Base-by-base conservation (phyloP, 176 grass and related monocot species). In the Aegilops longissima region DNA sequence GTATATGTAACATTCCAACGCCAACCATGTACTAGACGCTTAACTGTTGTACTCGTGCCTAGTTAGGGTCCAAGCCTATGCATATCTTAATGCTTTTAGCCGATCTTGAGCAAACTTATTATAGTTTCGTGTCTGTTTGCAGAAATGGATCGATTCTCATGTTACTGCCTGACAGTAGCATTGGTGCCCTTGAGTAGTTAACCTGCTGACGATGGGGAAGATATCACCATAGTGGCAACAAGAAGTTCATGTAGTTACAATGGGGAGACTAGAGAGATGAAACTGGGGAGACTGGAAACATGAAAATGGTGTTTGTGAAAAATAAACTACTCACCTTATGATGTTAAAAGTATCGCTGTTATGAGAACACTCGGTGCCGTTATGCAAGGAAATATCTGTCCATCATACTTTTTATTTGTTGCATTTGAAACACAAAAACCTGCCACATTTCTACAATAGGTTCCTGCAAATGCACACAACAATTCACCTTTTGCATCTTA, bases 361-460 rank as follows among this genome's bases (percentile, higher is more conserved):
- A 80, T 12, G 61, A 65, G 78, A 80, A 64, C 4, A 80, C 78
- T 18, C 27, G 23, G 6, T 73, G 39, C 11, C 1, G 42, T 49
- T 75, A 49, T 39, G 68, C 20, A 39, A 52, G 42, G 45, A 76
- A 17, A 76, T 52, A 20, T 54, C 25, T 3, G 3, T 23, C 59
- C 24, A 72, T 20, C 39, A 83, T 29, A 59, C 34, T 59, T 21
- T 51, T 9, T 83, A 47, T 39, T 5, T 52, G 6, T 49, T 61
- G 8, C 45, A 70, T 61, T 30, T 62, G 56, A 74, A 67, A 49
- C 71, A 74, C 42, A 77, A 54, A 20, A 69, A 81, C 10, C 9
- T 81, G 71, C 17, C 3, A 84, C 16, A 5, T 20, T 83, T 83
- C 21, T 82, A 61, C 52, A 82, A 9, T 81, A 76, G 38, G 61